Conservation (phyloP, 73 alveolate genomes). For the Blepharisma stoltei region DNA sequence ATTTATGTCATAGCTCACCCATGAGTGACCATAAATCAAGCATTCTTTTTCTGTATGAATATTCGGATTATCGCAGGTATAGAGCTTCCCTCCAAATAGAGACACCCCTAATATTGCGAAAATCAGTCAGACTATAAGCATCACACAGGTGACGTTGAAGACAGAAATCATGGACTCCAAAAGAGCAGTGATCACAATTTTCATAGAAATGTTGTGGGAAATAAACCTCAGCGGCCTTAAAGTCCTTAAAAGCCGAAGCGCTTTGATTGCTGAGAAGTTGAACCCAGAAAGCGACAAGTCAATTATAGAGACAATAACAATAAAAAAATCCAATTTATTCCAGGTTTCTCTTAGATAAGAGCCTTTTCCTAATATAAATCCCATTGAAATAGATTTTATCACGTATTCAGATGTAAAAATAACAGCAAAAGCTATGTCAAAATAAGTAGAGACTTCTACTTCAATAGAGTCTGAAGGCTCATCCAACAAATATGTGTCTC, state of each 20-base stretch:
- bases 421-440: slow-evolving; percentile 56
- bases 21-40: slow-evolving; percentile 47
- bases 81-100: slow-evolving; percentile 74
- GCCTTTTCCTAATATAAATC: slow-evolving; percentile 61
- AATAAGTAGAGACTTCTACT: neutral
- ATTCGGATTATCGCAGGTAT: slow-evolving; percentile 54
- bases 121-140: slow-evolving; percentile 89
- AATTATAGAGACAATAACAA: slow-evolving; percentile 52
- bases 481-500: slow-evolving; percentile 23
- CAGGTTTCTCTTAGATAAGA: slow-evolving; percentile 70
- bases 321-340: slow-evolving; percentile 62
- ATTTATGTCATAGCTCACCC: slow-evolving; percentile 62
- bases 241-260: slow-evolving; percentile 78
- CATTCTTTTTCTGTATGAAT: slow-evolving; percentile 37
- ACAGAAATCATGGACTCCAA: slow-evolving; percentile 84
- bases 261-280: slow-evolving; percentile 56
- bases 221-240: slow-evolving; percentile 85
- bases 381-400: slow-evolving; percentile 60
- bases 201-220: slow-evolving; percentile 73
- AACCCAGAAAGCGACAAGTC: slow-evolving; percentile 65
- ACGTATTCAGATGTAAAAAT: slow-evolving; percentile 1
- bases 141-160: slow-evolving; percentile 77
- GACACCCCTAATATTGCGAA: slow-evolving; percentile 88
- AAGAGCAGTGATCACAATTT: slow-evolving; percentile 70
- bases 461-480: slow-evolving; percentile 28